Percentiles rank a stretch among this genome's conserved stretches.
Evolutionary conservation across 2,329 filamentous ascomycete genomes (phyloP).

Genomic region (Cryphonectria japonica): DNA sequence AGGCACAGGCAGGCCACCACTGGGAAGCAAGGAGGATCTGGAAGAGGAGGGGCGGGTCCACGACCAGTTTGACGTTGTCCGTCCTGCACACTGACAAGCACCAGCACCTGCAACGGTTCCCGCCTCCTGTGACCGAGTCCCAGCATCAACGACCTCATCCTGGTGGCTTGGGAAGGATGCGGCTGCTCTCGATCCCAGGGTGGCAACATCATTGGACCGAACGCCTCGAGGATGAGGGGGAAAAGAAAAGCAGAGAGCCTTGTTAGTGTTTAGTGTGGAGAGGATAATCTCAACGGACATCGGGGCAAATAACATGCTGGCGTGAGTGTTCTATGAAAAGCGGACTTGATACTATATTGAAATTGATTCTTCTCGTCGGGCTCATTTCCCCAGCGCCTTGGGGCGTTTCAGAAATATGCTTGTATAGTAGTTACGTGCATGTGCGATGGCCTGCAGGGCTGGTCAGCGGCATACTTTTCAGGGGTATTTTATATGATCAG

Average conservation of each 20-base stretch:
- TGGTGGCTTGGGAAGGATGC: neutral
- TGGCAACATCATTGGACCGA: neutral
- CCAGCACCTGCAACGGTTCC: neutral
- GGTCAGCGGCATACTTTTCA: neutral
- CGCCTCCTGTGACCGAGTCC: neutral
- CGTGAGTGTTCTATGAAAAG: conserved; percentile 3
- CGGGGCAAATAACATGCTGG: conserved; percentile 2
- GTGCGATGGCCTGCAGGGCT: neutral
- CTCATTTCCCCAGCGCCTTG: neutral
- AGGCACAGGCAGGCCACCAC: neutral
- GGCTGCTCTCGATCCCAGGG: neutral
- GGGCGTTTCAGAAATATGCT: neutral
- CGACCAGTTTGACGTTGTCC: neutral
- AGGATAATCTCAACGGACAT: neutral
- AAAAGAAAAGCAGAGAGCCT: neutral
- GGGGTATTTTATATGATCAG: neutral
- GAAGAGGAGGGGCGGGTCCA: neutral
- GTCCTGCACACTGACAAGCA: neutral
- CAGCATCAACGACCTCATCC: neutral
- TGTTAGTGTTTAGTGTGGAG: neutral
- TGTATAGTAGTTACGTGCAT: neutral
- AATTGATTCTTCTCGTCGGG: neutral
- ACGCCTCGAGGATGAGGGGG: neutral
- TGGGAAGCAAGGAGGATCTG: neutral
- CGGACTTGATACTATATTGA: conserved; percentile 1